Evolutionary conservation across 495 filamentous ascomycete genomes (phyloP).

Genomic region (Daldinia concentrica): DNA sequence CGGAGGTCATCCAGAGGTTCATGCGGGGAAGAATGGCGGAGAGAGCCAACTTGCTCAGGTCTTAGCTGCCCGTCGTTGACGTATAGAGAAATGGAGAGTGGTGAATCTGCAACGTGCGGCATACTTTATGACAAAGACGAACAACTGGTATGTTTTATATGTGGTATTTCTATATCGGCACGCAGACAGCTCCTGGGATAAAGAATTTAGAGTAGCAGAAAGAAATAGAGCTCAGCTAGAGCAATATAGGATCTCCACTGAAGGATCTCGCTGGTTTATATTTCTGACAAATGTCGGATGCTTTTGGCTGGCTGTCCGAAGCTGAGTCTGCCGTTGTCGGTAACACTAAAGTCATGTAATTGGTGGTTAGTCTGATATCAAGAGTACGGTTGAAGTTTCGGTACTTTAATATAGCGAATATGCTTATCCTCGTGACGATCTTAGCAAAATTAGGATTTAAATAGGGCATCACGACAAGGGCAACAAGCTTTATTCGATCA

Average conservation of each 20-base stretch:
- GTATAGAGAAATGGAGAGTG: neutral
- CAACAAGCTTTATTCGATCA: neutral
- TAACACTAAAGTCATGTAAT: neutral
- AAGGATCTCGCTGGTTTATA: no score
- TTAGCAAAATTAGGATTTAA: neutral
- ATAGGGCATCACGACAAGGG: neutral
- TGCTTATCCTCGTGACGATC: neutral
- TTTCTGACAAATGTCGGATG: no score
- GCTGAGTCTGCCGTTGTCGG: no score
- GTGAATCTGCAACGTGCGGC: neutral
- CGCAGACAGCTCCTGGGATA: neutral
- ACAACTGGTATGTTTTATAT: neutral
- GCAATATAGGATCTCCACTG: no score
- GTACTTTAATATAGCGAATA: neutral
- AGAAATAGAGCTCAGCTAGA: no score
- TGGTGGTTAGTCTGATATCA: neutral
- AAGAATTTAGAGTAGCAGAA: no score
- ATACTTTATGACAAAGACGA: neutral
- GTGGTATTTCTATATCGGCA: neutral
- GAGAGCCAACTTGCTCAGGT: neutral
- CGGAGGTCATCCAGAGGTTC: conserved; percentile 58
- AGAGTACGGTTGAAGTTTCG: neutral
- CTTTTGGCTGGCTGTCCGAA: no score
- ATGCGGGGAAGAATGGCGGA: neutral
- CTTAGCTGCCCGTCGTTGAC: neutral